phyloP scores from a whole-genome alignment of 129 eudicot genomes.

The Centrapalus pauciflorus region DNA sequence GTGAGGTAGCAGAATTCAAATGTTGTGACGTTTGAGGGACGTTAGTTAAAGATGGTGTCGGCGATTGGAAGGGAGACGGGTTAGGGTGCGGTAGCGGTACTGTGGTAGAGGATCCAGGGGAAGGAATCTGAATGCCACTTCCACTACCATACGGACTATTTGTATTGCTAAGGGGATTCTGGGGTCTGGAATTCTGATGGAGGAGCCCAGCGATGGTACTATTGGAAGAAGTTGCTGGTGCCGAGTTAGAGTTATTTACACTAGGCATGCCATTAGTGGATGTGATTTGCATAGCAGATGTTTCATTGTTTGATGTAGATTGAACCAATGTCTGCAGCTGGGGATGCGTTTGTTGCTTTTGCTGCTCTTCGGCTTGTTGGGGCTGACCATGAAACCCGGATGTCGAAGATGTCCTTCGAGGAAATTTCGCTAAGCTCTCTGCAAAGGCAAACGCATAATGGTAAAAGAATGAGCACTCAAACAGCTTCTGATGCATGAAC shows the following conservation, averaged over 20 bases:
- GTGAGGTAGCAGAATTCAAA: constrained; percentile 55
- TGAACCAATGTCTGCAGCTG: constrained; percentile 43
- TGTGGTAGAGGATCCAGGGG: constrained; percentile 62
- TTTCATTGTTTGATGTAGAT: constrained; percentile 49
- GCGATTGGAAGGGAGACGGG: constrained; percentile 74
- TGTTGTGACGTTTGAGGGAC: constrained; percentile 60
- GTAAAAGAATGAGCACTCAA: background rate
- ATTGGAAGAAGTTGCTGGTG: constrained; percentile 48
- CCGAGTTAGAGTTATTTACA: constrained; percentile 50
- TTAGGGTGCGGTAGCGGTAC: constrained; percentile 44
- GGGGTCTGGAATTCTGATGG: constrained; percentile 87
- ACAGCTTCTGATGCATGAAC: background rate
- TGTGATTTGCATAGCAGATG: constrained; percentile 47
- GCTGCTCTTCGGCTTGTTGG: constrained; percentile 67
- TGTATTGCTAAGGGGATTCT: constrained; percentile 48
- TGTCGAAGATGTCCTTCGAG: constrained; percentile 61
- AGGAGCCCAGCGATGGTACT: constrained; percentile 60
- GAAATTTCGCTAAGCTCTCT: constrained; percentile 95
- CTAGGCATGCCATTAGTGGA: constrained; percentile 50
- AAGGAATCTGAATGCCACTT: constrained; percentile 46
- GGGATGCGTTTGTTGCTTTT: constrained; percentile 27
- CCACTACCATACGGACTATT: constrained; percentile 51
- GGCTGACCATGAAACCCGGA: constrained; percentile 51
- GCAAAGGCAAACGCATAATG: constrained; percentile 15
- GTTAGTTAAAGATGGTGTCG: constrained; percentile 62